Evolutionary conservation across 1,284 basidiomycete genomes (phyloP), one percentile per base, ranked within the genome.

Genomic region (Xerocomus minutiporus): DNA sequence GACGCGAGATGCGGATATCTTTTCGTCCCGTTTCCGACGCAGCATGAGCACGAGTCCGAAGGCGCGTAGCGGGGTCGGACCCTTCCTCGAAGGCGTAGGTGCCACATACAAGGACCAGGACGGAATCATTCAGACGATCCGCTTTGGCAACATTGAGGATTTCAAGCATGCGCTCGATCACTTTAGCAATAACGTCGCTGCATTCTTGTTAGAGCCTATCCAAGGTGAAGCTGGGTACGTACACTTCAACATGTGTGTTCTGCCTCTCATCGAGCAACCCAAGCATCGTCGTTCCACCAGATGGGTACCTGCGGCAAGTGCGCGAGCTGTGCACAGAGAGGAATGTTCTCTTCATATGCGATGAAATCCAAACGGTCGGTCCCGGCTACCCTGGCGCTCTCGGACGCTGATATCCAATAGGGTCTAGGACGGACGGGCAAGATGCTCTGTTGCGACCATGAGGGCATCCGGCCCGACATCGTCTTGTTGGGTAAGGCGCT

Each of bases 11-110:
- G 9, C 12, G 39, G 4, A 12, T 5, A 0, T 40, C 20, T 20
- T 20, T 17, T 38, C 8, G 17, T 4, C 17, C 17, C 28, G 13
- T 13, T 15, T 29, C 25, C 3, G 40, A 26, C 11, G 46, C 57
- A 90, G 88, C 65, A 93, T 97, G 93, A 93, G 89, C 66, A 98
- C 96, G 3, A 96, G 98, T 73, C 91, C 93, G 11, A 93, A 97
- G 59, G 86, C 84, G 62, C 84, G 93, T 48, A 76, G 69, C 46
- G 91, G 88, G 39, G 98, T 97, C 61, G 96, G 95, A 2, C 96
- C 97, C 11, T 97, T 90, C 74, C 78, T 97, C 28, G 77, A 85
- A 44, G 82, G 83, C 46, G 89, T 98, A 38, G 95, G 95, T 2
- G 93, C 97, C 8, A 78, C 77, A 1, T 88, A 78, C 64, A 65